phyloP scores from a whole-genome alignment of 148 eudicot genomes.

The Drosera capensis region DNA sequence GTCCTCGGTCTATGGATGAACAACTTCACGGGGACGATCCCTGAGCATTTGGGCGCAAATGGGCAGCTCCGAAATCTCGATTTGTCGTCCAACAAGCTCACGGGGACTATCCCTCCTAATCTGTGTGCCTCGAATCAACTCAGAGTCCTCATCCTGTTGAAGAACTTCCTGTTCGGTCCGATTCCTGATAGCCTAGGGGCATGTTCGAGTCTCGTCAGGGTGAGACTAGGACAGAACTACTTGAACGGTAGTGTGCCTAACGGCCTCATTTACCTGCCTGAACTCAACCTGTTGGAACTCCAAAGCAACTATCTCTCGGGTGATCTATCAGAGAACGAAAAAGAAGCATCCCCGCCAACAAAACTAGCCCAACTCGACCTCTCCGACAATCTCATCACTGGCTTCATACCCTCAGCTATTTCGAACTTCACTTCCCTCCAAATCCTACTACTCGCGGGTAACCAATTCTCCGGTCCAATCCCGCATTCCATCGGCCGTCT shows the following conservation, averaged over 20 bases:
- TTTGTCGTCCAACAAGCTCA: slow-evolving; percentile 89
- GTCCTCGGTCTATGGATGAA: slow-evolving; percentile 69
- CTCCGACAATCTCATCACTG: slow-evolving; percentile 57
- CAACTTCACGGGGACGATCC: slow-evolving; percentile 81
- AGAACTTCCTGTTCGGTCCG: slow-evolving; percentile 72
- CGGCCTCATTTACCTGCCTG: slow-evolving; percentile 71
- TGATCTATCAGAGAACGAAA: slow-evolving; percentile 34
- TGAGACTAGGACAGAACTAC: slow-evolving; percentile 73
- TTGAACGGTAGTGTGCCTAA: slow-evolving; percentile 83
- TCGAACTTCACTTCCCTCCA: slow-evolving; percentile 65
- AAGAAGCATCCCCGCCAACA: slow-evolving; percentile 14
- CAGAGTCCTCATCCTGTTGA: slow-evolving; percentile 44
- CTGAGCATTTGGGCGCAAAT: slow-evolving; percentile 51
- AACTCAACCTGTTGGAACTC: slow-evolving; percentile 63
- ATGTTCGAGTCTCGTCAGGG: slow-evolving; percentile 56
- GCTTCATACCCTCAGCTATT: slow-evolving; percentile 49
- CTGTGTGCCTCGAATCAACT: slow-evolving; percentile 64
- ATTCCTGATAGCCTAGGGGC: slow-evolving; percentile 56
- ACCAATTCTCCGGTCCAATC: slow-evolving; percentile 57
- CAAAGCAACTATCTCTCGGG: slow-evolving; percentile 68
- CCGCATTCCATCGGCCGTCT: slow-evolving; percentile 65
- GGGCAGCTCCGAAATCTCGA: slow-evolving; percentile 48
- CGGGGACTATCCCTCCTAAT: slow-evolving; percentile 71
- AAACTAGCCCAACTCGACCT: slow-evolving; percentile 59
- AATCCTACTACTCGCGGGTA: slow-evolving; percentile 41